A percentile compares a stretch with the other conserved stretches of the same genome.
Evolutionary conservation across 2,329 filamentous ascomycete species (phyloP).

Genomic region (Phialophora expanda): DNA sequence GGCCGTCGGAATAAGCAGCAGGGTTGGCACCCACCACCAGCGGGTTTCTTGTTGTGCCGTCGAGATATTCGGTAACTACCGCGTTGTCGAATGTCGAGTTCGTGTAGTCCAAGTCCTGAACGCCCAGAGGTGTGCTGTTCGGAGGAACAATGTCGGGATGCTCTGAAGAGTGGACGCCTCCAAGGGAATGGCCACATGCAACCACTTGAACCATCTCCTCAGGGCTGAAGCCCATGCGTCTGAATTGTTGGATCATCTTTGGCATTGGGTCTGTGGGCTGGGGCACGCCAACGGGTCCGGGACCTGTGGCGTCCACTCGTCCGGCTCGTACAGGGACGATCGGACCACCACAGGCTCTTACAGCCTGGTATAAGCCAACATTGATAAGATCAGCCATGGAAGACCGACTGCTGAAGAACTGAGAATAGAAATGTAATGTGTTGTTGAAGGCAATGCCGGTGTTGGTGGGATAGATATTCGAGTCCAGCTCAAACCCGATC

Average conservation of each 20-base stretch:
- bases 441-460: conserved; percentile 44
- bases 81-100: conserved; percentile 40
- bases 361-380: conserved; percentile 42
- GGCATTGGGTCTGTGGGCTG: conserved; percentile 44
- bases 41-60: conserved; percentile 40
- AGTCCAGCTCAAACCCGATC: conserved; percentile 43
- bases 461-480: conserved; percentile 41
- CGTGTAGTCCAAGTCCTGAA: conserved; percentile 41
- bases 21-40: conserved; percentile 39
- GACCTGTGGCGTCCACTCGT: conserved; percentile 43
- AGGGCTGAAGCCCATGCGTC: conserved; percentile 42
- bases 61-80: conserved; percentile 45
- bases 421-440: conserved; percentile 42
- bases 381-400: conserved; percentile 45
- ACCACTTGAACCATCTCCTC: conserved; percentile 41
- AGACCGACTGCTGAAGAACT: conserved; percentile 38
- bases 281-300: conserved; percentile 43
- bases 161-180: conserved; percentile 44
- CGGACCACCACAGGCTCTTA: conserved; percentile 43
- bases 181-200: conserved; percentile 47
- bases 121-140: conserved; percentile 39
- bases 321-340: conserved; percentile 43
- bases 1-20: conserved; percentile 43
- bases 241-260: conserved; percentile 42
- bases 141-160: conserved; percentile 44